Conservation (phyloP, 2,329 filamentous ascomycete species). For the Epichloe glyceriae region DNA sequence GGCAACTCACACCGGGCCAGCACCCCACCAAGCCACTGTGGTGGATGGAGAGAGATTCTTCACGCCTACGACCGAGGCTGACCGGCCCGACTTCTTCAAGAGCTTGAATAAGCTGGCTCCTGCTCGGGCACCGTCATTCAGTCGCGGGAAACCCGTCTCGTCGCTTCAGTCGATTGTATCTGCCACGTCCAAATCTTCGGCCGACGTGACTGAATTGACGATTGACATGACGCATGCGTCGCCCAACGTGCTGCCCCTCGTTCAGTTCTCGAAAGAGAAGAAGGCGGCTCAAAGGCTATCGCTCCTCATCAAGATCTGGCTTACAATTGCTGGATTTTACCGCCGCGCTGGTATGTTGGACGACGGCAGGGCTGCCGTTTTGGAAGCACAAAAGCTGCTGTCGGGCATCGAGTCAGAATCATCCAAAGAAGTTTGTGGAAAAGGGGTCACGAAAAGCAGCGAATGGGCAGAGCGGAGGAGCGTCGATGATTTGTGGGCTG, state of each 20-base stretch:
- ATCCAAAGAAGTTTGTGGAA: conserved; percentile 46
- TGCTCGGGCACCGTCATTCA: conserved; percentile 27
- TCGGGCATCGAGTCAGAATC: conserved; percentile 57
- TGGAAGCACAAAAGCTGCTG: conserved; percentile 70
- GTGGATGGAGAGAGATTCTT: conserved; percentile 39
- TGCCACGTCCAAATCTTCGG: conserved; percentile 23
- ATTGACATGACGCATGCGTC: conserved; percentile 30
- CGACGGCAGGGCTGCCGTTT: conserved; percentile 66
- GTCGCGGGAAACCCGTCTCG: conserved; percentile 28
- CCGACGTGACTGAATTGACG: conserved; percentile 25
- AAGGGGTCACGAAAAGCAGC: conserved; percentile 46
- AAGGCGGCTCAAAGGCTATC: conserved; percentile 35
- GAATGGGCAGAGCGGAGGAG: conserved; percentile 74
- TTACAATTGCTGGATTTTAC: conserved; percentile 82
- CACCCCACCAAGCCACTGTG: conserved; percentile 25
- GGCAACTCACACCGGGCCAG: conserved; percentile 26
- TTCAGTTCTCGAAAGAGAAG: conserved; percentile 43
- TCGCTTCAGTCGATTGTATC: conserved; percentile 34
- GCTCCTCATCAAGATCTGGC: conserved; percentile 68
- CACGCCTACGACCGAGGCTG: conserved; percentile 31
- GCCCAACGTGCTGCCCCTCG: conserved; percentile 34
- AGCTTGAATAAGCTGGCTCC: conserved; percentile 26
- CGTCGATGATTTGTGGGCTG: conserved; percentile 72
- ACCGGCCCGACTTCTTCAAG: conserved; percentile 31
- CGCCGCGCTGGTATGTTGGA: conserved; percentile 66